A percentile compares a stretch with the other conserved stretches of the same genome.
These are phyloP conservation scores for Camelina neglecta DNA, from an alignment of 345 rosid genomes.

Conservation along the genomic window DNA sequence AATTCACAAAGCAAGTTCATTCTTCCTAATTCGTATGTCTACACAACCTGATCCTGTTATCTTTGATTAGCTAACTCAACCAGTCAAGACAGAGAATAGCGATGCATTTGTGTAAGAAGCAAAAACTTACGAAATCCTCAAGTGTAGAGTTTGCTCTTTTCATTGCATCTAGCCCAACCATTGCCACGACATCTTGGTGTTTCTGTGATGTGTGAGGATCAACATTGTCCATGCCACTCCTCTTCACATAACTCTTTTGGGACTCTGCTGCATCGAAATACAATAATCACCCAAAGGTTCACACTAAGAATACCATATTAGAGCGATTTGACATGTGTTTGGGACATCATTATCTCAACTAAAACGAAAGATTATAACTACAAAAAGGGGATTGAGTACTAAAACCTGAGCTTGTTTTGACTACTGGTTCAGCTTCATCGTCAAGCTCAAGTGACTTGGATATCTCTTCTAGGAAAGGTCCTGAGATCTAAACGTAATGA, in stretches of 20 bases:
- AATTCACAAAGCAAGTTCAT: background rate
- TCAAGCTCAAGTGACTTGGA: conserved; percentile 45
- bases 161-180: conserved; percentile 80
- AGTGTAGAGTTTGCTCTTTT: conserved; percentile 91
- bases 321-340: background rate
- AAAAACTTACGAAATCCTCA: conserved; percentile 79
- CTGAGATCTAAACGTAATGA: conserved; percentile 51
- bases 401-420: conserved; percentile 40
- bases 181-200: conserved; percentile 43
- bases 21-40: background rate
- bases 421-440: conserved; percentile 14
- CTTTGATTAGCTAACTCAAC: conserved; percentile 10
- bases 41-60: background rate
- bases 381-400: background rate
- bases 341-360: background rate
- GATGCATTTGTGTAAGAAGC: background rate
- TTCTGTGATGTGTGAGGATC: conserved; percentile 15
- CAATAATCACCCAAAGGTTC: background rate
- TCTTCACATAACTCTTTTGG: conserved; percentile 29
- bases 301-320: too few species aligned
- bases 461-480: conserved; percentile 56
- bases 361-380: background rate
- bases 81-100: conserved; percentile 3
- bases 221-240: conserved; percentile 25
- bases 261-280: conserved; percentile 25